Evolutionary conservation across 257 asterid species (phyloP).

Genomic region (Asclepias syriaca): DNA sequence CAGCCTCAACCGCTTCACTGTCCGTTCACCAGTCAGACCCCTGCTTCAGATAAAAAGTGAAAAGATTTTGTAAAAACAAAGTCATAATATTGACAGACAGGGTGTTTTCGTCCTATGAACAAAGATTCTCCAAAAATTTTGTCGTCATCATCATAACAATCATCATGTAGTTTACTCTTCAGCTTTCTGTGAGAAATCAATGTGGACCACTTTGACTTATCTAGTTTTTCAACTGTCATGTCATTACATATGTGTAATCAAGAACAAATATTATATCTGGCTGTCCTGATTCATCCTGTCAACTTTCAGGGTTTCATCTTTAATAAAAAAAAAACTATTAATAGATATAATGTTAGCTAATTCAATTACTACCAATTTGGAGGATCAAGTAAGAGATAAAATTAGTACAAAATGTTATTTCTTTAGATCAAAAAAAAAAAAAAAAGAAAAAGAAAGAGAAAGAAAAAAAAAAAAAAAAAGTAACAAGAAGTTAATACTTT

Average conservation of each 20-base stretch:
- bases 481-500: neutral
- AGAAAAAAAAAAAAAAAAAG: no score
- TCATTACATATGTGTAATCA: neutral
- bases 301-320: neutral
- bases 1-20: constrained; percentile 86
- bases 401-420: neutral
- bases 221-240: constrained; percentile 3
- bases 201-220: neutral
- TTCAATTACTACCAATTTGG: neutral
- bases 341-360: neutral
- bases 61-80: constrained; percentile 12
- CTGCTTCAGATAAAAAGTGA: constrained; percentile 35
- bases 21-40: constrained; percentile 85
- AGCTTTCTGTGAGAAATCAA: neutral
- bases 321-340: neutral
- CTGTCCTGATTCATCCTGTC: neutral
- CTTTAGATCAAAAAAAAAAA: neutral
- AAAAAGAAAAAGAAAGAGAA: no score
- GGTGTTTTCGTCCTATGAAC: neutral
- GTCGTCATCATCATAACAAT: neutral
- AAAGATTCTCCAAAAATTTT: neutral
- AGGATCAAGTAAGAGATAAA: neutral
- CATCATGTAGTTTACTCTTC: neutral
- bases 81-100: neutral
- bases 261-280: neutral